Base-by-base conservation (phyloP, 2,329 filamentous ascomycete species). In the Aspergillus transmontanensis region DNA sequence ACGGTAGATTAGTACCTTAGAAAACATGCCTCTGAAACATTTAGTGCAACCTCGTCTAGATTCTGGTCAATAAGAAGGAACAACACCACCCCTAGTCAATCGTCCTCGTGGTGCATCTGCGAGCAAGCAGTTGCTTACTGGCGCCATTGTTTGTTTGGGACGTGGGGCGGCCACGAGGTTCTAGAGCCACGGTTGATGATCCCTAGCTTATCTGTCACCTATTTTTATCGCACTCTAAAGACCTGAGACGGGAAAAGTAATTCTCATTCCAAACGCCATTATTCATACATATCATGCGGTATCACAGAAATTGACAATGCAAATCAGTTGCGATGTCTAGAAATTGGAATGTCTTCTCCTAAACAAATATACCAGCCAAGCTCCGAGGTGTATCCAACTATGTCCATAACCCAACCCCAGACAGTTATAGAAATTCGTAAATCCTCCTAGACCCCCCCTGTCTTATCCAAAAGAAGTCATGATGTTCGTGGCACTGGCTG, bases 131-230 rank as follows among this genome's bases (percentile, higher is more conserved):
- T 19, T 4, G 30, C 16, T 36, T 16, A 28, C 28, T 30, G 36
- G 32, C 34, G 26, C 39, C 56, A 41, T 32, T 62, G 54, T 57
- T 53, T 50, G 56, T 60, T 63, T 60, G 60, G 57, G 39, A 36
- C 50, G 59, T 59, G 61, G 61, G 61, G 12, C 57, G n/a, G 48
- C 60, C 46, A 59, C 56, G 36, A 58, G 61, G 51, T 43, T 39
- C 61, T 59, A 55, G 61, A 62, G 61, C 61, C 61, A 62, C 43
- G 61, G 61, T 43, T 62, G 59, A 56, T 23, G 59, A 56, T 23
- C 58, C 10, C 43, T 28, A 61, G 53, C 36, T 30, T 56, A 56
- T 54, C 32, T 32, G 7, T 23, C 28, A 10, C 34, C 21, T 59
- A 59, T 36, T 53, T 39, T 28, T 59, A 59, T 50, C 48, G 11